phyloP scores from a whole-genome alignment of 129 eudicot genomes.

The Artemisia tridentata region DNA sequence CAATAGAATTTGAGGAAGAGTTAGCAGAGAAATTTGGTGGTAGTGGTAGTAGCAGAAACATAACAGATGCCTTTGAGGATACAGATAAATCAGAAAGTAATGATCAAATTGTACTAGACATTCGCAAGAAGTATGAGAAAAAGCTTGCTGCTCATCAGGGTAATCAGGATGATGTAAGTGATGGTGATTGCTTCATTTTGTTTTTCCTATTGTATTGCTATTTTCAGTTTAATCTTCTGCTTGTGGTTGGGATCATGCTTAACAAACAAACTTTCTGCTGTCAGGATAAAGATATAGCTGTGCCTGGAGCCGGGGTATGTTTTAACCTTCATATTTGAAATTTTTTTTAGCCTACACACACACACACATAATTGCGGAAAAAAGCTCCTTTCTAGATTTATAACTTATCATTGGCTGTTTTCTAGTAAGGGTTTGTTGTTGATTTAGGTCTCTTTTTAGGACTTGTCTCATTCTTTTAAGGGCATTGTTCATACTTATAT shows the following conservation, averaged over 20 bases:
- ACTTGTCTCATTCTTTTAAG: conserved; percentile 7
- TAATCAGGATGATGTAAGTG: conserved; percentile 52
- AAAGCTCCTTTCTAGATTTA: conserved; percentile 14
- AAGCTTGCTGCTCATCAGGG: conserved; percentile 84
- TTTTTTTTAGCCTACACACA: conserved; percentile 6
- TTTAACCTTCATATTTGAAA: background rate
- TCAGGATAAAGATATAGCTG: conserved; percentile 80
- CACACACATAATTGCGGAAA: background rate
- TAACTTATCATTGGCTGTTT: background rate
- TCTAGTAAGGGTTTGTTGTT: background rate
- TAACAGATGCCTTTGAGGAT: conserved; percentile 60
- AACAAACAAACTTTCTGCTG: conserved; percentile 21
- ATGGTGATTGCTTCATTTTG: conserved; percentile 3
- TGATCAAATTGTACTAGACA: conserved; percentile 64
- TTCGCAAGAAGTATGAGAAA: conserved; percentile 92
- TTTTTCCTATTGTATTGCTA: background rate
- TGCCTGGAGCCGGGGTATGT: conserved; percentile 96
- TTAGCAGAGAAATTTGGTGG: conserved; percentile 94
- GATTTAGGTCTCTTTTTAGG: background rate
- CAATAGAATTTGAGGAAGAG: conserved; percentile 95
- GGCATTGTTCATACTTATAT: background rate
- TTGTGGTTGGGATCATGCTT: conserved; percentile 20
- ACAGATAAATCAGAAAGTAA: conserved; percentile 44
- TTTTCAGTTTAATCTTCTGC: conserved; percentile 3
- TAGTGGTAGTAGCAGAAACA: conserved; percentile 59